Evolutionary conservation across 192 early-diverging fungal species (phyloP).

Genomic region (Coemansia pectinata): DNA sequence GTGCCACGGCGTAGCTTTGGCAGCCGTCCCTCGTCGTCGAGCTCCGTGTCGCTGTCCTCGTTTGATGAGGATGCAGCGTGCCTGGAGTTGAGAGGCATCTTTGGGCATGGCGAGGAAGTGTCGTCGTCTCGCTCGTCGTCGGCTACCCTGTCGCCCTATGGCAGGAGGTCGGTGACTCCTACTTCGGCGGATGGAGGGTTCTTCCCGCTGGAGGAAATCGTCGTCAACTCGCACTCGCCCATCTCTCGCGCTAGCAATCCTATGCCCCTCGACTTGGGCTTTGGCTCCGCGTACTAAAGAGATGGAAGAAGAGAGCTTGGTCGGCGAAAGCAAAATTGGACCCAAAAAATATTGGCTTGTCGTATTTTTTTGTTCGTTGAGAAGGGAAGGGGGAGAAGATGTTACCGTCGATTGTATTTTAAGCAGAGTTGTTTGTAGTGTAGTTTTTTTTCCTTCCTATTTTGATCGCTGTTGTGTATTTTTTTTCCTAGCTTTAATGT

Average conservation of each 20-base stretch:
- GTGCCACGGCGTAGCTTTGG: conserved; percentile 27
- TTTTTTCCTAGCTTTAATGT: not conserved
- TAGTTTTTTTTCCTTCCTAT: not conserved
- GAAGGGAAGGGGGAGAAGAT: not conserved
- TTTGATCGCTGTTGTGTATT: conserved; percentile 2
- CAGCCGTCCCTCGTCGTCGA: conserved; percentile 28
- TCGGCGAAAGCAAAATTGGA: not conserved
- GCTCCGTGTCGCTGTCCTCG: conserved; percentile 11
- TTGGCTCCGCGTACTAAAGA: conserved; percentile 29
- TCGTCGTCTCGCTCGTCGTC: conserved; percentile 34
- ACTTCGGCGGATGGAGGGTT: conserved; percentile 13
- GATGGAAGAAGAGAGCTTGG: not conserved
- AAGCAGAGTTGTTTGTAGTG: not conserved
- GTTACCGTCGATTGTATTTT: conserved; percentile 2
- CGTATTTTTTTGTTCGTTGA: not conserved
- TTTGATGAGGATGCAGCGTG: conserved; percentile 44
- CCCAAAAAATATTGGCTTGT: not conserved
- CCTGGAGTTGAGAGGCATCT: conserved; percentile 49
- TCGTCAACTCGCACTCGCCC: conserved; percentile 33
- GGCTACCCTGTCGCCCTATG: conserved; percentile 18
- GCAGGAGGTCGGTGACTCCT: conserved; percentile 5
- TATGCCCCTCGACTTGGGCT: conserved; percentile 40
- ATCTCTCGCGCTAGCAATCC: conserved; percentile 48
- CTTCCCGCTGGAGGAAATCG: conserved; percentile 48
- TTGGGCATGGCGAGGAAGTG: conserved; percentile 19